phyloP scores from a whole-genome alignment of 1,284 basidiomycete genomes.

The Ceratobasidium sp. region DNA sequence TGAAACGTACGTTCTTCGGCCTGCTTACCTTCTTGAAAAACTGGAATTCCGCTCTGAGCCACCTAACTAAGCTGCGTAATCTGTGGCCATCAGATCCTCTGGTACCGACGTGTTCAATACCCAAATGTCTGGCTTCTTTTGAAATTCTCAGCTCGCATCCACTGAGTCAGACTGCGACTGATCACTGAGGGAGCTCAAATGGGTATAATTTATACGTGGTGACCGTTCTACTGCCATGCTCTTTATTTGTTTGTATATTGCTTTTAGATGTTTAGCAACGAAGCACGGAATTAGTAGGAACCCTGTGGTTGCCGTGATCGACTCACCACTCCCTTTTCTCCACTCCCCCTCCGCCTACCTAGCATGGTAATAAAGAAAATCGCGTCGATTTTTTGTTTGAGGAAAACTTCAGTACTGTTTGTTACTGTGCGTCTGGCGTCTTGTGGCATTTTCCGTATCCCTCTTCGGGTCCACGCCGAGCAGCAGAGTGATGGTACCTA shows the following conservation, averaged over 20 bases:
- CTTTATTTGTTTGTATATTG: slow-evolving; percentile 11
- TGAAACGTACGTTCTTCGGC: background rate
- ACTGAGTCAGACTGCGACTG: slow-evolving; percentile 2
- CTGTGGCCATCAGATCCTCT: slow-evolving; percentile 24
- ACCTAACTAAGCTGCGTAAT: slow-evolving; percentile 36
- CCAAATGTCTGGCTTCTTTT: slow-evolving; percentile 26
- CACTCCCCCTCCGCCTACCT: too few relatives aligned
- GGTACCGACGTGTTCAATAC: slow-evolving; percentile 30
- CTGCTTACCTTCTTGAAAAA: slow-evolving; percentile 32
- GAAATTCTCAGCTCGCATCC: background rate
- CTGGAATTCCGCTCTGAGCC: slow-evolving; percentile 31
- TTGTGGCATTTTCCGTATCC: too few relatives aligned
- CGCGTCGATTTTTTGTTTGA: too few relatives aligned
- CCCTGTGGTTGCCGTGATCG: too few relatives aligned
- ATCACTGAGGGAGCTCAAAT: slow-evolving; percentile 35
- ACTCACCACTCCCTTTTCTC: too few relatives aligned
- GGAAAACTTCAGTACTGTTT: too few relatives aligned
- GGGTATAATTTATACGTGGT: background rate
- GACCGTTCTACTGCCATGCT: background rate
- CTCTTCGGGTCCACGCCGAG: too few relatives aligned
- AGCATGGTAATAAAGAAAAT: too few relatives aligned
- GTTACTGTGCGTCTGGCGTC: too few relatives aligned
- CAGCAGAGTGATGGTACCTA: too few relatives aligned
- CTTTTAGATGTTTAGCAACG: background rate
- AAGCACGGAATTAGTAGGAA: too few relatives aligned